Conservation (phyloP, 2,329 filamentous ascomycete species). For the Claviceps spartinae region DNA sequence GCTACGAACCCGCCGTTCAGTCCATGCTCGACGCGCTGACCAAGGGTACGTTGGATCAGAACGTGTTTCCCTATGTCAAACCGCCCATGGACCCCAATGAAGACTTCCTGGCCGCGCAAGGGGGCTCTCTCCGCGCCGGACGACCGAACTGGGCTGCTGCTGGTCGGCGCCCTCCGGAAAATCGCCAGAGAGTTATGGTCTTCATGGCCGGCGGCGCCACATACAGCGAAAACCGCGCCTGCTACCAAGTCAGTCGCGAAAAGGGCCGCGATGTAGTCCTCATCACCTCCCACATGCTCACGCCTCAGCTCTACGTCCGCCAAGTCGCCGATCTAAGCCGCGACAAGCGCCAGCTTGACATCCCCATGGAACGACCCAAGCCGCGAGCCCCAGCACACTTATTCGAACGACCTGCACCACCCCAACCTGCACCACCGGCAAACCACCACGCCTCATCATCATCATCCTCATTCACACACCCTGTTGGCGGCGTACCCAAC, state of each 20-base stretch:
- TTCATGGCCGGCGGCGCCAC: constrained; percentile 95
- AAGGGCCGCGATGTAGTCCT: constrained; percentile 75
- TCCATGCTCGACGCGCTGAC: constrained; percentile 66
- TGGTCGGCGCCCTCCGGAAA: constrained; percentile 58
- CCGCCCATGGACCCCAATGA: constrained; percentile 51
- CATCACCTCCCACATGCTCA: constrained; percentile 84
- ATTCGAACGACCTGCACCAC: constrained; percentile 56
- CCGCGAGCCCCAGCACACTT: constrained; percentile 76
- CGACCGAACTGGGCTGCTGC: constrained; percentile 93
- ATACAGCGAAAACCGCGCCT: constrained; percentile 76
- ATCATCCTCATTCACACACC: constrained; percentile 11
- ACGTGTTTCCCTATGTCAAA: constrained; percentile 58
- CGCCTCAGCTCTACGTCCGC: constrained; percentile 66
- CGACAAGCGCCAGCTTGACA: constrained; percentile 60
- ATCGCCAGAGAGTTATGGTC: constrained; percentile 78
- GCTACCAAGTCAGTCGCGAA: constrained; percentile 69
- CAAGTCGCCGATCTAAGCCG: constrained; percentile 70
- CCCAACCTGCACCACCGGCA: constrained; percentile 35
- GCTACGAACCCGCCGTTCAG: constrained; percentile 73
- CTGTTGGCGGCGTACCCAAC: constrained; percentile 14
- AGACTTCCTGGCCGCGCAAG: constrained; percentile 39
- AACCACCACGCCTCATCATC: constrained; percentile 8
- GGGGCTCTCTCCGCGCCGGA: constrained; percentile 73
- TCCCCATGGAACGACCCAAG: constrained; percentile 68
- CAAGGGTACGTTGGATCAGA: constrained; percentile 52